Conservation (phyloP, 805 yeast genomes). For the Hanseniaspora lindneri region DNA sequence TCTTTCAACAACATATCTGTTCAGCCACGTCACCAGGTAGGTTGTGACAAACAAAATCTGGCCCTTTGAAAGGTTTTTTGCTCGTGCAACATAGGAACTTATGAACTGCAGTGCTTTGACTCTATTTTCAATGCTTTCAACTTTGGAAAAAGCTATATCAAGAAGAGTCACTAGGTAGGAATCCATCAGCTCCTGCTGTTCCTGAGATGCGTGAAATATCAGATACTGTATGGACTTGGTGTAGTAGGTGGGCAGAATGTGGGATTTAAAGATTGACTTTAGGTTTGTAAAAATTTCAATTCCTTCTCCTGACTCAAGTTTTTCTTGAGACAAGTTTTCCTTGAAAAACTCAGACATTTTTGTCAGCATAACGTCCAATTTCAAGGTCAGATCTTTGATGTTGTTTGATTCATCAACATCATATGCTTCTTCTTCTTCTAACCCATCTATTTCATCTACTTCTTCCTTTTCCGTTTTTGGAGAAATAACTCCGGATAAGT, state of each 20-base stretch:
- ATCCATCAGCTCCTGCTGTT: constrained; percentile 70
- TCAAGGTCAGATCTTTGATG: constrained; percentile 44
- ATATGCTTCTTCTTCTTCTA: constrained; percentile 38
- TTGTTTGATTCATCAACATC: constrained; percentile 37
- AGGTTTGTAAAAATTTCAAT: constrained; percentile 60
- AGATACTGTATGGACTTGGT: constrained; percentile 81
- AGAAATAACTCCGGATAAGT: neutral
- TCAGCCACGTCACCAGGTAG: constrained; percentile 72
- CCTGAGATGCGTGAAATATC: constrained; percentile 69
- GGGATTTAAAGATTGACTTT: constrained; percentile 64
- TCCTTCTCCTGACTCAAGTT: constrained; percentile 50
- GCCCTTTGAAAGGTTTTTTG: constrained; percentile 52
- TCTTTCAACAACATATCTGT: constrained; percentile 68
- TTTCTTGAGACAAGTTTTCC: constrained; percentile 38
- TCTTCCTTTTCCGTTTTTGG: neutral
- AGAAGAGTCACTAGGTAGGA: constrained; percentile 70
- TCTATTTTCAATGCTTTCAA: constrained; percentile 59
- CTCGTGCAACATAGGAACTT: constrained; percentile 82
- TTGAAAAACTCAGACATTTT: constrained; percentile 44
- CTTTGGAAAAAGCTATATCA: constrained; percentile 65
- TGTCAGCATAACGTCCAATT: constrained; percentile 59
- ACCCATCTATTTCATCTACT: constrained; percentile 22
- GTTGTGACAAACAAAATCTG: constrained; percentile 77
- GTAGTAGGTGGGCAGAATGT: constrained; percentile 80
- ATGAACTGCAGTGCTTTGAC: constrained; percentile 86